A percentile compares a stretch with the other conserved stretches of the same genome.
Evolutionary conservation across 2,329 filamentous ascomycete species (phyloP).

Genomic region (Didymella pinodella): DNA sequence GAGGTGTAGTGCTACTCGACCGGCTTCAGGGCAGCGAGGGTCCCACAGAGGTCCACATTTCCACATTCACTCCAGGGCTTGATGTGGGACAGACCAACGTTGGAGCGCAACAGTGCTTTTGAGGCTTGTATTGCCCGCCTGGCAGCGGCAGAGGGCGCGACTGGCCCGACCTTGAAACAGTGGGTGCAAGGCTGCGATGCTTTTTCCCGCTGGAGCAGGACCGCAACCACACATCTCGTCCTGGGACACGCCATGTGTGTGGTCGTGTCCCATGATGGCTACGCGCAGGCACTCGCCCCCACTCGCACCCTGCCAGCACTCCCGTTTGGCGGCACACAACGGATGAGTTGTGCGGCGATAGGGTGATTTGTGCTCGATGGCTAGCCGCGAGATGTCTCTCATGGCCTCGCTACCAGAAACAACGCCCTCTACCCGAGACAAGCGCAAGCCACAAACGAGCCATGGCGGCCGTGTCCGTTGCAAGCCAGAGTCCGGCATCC

Average conservation of each 20-base stretch:
- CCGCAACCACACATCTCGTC: conserved; percentile 6
- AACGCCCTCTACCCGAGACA: conserved; percentile 20
- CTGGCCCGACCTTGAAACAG: conserved; percentile 13
- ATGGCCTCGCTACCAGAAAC: conserved; percentile 21
- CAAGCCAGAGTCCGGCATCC: conserved; percentile 33
- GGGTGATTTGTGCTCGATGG: conserved; percentile 13
- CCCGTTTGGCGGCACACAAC: conserved; percentile 7
- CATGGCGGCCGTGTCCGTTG: conserved; percentile 31
- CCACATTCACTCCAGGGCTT: background rate
- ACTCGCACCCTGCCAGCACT: conserved; percentile 4
- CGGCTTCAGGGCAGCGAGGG: conserved; percentile 3
- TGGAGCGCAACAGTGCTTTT: conserved; percentile 8
- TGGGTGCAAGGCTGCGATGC: conserved; percentile 16
- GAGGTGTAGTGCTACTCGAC: conserved; percentile 14
- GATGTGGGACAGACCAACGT: conserved; percentile 10
- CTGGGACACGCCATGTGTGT: conserved; percentile 9
- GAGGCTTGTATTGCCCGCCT: conserved; percentile 13
- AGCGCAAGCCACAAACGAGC: conserved; percentile 31
- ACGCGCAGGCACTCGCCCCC: background rate
- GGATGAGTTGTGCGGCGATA: conserved; percentile 2
- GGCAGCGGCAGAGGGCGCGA: conserved; percentile 15
- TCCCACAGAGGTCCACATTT: conserved; percentile 9
- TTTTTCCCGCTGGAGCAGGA: conserved; percentile 15
- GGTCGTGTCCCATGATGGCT: background rate
- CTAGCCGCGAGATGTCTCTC: conserved; percentile 22